Percentiles rank a stretch among this genome's conserved stretches.
phyloP scores from a whole-genome alignment of 495 filamentous ascomycete species.

The Aspergillus egyptiacus region DNA sequence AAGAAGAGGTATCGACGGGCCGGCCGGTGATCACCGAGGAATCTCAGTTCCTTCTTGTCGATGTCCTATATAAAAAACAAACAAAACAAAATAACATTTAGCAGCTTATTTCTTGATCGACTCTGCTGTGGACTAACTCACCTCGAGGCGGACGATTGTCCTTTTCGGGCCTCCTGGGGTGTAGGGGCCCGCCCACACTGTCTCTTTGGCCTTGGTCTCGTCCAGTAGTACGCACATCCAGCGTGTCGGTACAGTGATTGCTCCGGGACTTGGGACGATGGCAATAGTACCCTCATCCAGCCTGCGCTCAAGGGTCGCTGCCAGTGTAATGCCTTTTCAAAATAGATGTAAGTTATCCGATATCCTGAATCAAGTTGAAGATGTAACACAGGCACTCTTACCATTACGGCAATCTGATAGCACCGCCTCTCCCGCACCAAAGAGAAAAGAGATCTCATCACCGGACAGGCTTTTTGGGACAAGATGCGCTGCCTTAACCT shows the following conservation, averaged over 20 bases:
- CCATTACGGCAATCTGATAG: conserved; percentile 1
- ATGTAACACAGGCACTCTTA: too few relatives aligned
- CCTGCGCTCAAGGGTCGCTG: not conserved
- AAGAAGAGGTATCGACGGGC: not conserved
- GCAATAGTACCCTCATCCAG: not conserved
- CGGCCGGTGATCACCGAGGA: not conserved
- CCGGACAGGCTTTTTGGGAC: conserved; percentile 12
- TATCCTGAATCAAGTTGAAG: too few relatives aligned
- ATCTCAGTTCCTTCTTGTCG: not conserved
- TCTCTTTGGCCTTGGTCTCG: too few relatives aligned
- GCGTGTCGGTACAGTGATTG: not conserved
- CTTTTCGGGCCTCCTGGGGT: too few relatives aligned
- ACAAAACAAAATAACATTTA: too few relatives aligned
- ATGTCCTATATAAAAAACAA: not conserved
- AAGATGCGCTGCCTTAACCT: conserved; percentile 21
- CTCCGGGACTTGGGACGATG: not conserved
- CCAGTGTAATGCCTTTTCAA: not conserved
- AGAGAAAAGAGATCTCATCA: conserved; percentile 15
- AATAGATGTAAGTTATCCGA: too few relatives aligned
- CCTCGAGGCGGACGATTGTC: too few relatives aligned
- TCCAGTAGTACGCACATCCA: not conserved
- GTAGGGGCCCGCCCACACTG: too few relatives aligned
- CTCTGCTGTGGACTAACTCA: too few relatives aligned
- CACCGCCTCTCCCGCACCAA: conserved; percentile 13
- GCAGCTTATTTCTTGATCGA: too few relatives aligned